Conservation (phyloP, 108 stramenopile species). For the Nitzschia palea region DNA sequence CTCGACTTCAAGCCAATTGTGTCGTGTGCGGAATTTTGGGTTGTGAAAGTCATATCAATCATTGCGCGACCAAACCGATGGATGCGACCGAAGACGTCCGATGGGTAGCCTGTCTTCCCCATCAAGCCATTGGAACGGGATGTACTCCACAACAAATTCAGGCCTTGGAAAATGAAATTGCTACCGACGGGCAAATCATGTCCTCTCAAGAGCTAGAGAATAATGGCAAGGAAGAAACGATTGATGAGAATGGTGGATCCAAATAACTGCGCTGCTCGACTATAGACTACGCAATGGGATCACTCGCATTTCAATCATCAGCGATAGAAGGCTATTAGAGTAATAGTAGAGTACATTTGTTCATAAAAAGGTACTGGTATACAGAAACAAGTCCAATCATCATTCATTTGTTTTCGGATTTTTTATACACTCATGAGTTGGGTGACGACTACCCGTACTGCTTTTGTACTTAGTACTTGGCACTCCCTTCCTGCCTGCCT, state of each 20-base stretch:
- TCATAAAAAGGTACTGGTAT: too few relatives aligned
- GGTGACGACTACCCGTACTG: too few relatives aligned
- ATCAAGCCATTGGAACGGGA: neutral
- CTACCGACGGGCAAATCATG: neutral
- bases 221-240: neutral
- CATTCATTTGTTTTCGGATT: too few relatives aligned
- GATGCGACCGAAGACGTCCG: neutral
- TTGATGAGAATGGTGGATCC: neutral
- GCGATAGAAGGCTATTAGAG: too few relatives aligned
- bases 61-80: neutral
- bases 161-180: neutral
- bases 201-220: neutral
- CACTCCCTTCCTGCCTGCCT: too few relatives aligned
- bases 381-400: too few relatives aligned
- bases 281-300: too few relatives aligned
- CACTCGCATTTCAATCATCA: too few relatives aligned
- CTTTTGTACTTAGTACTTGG: too few relatives aligned
- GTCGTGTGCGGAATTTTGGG: neutral
- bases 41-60: neutral
- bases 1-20: constrained; percentile 4
- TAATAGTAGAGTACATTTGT: too few relatives aligned
- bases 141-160: neutral
- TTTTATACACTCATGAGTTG: too few relatives aligned
- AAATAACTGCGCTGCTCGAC: too few relatives aligned
- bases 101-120: neutral